Conservation (phyloP, 2,329 filamentous ascomycete species). For the Aspergillus jensenii region DNA sequence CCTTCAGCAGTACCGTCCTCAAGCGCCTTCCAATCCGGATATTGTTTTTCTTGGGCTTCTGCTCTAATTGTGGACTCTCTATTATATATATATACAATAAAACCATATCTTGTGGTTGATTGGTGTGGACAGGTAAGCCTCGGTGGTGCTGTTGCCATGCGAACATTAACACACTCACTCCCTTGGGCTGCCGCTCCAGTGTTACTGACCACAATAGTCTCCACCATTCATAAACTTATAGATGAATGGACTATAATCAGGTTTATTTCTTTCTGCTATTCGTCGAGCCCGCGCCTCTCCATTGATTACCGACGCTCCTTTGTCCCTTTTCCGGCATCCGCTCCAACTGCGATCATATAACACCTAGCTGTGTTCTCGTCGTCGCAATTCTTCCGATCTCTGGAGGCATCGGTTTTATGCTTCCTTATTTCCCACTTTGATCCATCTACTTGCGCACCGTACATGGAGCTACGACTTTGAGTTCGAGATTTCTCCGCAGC, state of each 20-base stretch:
- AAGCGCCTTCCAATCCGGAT: not conserved
- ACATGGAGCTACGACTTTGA: conserved; percentile 7
- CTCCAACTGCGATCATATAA: not conserved
- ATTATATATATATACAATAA: conserved; percentile 3
- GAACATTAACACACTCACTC: conserved; percentile 18
- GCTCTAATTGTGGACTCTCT: not conserved
- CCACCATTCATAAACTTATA: conserved; percentile 9
- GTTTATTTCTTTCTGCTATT: conserved; percentile 3
- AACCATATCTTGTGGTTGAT: not conserved
- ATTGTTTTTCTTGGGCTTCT: not conserved
- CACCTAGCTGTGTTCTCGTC: not conserved
- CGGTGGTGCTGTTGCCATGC: conserved; percentile 7
- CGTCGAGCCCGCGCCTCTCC: not conserved
- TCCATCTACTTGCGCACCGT: not conserved
- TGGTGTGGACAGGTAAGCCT: conserved; percentile 10
- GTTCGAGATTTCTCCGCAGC: not conserved
- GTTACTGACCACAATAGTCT: conserved; percentile 13
- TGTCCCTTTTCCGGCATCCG: not conserved
- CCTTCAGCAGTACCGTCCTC: not conserved
- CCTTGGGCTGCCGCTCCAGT: conserved; percentile 15
- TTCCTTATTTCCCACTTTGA: not conserved
- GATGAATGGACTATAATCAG: conserved; percentile 10
- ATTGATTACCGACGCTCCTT: conserved; percentile 11
- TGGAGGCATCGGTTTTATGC: not conserved
- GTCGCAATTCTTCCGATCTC: not conserved